Conservation (phyloP, 495 filamentous ascomycete species). For the Apodospora peruviana region DNA sequence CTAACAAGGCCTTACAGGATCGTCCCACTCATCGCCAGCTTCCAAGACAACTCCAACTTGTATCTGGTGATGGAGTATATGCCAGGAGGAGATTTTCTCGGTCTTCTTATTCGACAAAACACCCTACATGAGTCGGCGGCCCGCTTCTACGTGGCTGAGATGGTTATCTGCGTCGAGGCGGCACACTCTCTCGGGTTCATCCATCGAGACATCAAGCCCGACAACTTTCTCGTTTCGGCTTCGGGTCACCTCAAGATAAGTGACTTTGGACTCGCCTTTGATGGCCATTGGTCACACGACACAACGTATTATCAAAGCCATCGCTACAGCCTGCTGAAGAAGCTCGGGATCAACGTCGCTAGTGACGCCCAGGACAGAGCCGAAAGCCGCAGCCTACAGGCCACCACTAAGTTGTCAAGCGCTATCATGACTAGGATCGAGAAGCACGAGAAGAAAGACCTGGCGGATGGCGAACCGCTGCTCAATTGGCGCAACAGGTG, state of each 20-base stretch:
- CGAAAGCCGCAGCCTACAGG: constrained; percentile 44
- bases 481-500: constrained; percentile 74
- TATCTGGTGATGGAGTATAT: constrained; percentile 98
- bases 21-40: constrained; percentile 79
- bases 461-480: constrained; percentile 45
- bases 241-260: constrained; percentile 91
- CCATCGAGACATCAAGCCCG: constrained; percentile 92
- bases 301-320: constrained; percentile 78
- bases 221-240: constrained; percentile 88
- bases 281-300: constrained; percentile 91
- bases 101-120: constrained; percentile 75
- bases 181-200: constrained; percentile 83
- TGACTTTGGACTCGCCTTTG: constrained; percentile 91
- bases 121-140: constrained; percentile 71
- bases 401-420: constrained; percentile 41
- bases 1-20: constrained; percentile 40
- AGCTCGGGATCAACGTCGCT: constrained; percentile 65
- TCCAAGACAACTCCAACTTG: constrained; percentile 76
- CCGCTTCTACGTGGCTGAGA: constrained; percentile 86
- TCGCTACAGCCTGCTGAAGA: constrained; percentile 67
- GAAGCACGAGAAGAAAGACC: constrained; percentile 40
- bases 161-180: constrained; percentile 92
- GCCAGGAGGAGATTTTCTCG: constrained; percentile 91
- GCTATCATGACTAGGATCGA: constrained; percentile 42
- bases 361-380: constrained; percentile 70